Percentiles rank a stretch among this genome's conserved stretches.
These are phyloP conservation scores for Sistotremastrum niveocremeum DNA, from an alignment of 768 basidiomycete species.

Conservation along the genomic window DNA sequence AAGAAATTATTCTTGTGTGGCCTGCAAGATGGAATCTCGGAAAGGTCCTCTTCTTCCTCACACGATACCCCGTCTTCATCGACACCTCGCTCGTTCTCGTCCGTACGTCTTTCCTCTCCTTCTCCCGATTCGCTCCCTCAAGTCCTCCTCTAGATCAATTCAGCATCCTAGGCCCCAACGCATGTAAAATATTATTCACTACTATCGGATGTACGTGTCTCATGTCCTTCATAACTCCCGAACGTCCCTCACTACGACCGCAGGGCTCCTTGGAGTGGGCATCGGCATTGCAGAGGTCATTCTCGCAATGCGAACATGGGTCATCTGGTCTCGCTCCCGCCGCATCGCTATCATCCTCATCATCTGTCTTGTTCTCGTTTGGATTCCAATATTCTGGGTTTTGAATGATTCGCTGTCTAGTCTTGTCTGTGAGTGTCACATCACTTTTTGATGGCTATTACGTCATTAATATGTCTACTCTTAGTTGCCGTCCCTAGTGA, in stretches of 20 bases:
- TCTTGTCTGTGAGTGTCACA: constrained; percentile 7
- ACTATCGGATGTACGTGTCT: not conserved
- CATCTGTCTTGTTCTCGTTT: not conserved
- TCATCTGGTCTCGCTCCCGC: constrained; percentile 1
- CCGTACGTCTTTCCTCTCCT: constrained; percentile 1
- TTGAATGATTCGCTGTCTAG: constrained; percentile 3
- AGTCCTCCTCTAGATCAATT: not conserved
- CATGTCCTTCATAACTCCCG: too few relatives aligned
- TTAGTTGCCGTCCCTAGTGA: constrained; percentile 4
- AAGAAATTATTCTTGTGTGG: constrained; percentile 16
- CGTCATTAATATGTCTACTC: constrained; percentile 3
- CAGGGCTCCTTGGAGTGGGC: constrained; percentile 1
- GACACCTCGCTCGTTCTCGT: constrained; percentile 6
- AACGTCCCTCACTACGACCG: not conserved
- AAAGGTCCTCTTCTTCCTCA: constrained; percentile 15
- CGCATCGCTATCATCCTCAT: not conserved
- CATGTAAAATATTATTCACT: not conserved
- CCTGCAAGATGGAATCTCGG: constrained; percentile 10
- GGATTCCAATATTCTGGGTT: not conserved
- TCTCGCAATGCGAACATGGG: constrained; percentile 5
- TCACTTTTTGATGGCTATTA: constrained; percentile 1
- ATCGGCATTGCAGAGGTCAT: constrained; percentile 2
- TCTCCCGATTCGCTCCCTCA: not conserved
- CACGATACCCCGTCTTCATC: constrained; percentile 15
- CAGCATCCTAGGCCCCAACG: not conserved